Evolutionary conservation across 805 yeast species (phyloP), one percentile per base, ranked within the genome.

Genomic region (Schwanniomyces pseudopolymorphus): DNA sequence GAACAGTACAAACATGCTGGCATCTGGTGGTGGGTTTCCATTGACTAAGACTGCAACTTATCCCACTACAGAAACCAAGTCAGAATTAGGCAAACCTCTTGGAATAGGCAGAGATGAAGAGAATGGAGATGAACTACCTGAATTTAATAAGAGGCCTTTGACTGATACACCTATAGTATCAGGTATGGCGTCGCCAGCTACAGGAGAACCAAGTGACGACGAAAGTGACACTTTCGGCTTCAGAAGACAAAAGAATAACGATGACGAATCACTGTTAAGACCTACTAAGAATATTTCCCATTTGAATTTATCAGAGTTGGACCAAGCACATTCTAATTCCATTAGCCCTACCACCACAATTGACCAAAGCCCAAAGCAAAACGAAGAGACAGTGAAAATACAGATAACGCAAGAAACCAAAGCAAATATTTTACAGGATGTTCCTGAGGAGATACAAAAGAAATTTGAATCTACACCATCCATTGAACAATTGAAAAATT

Each of bases 101-200:
- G 60, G 54, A 22, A 47, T 53, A 24, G 55, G 50, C 11, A 37
- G 47, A 24, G 20, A 24, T 21, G 20, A 22, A 17, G 42, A 36
- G 11, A 33, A 43, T 11, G 42, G 45, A 2, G 51, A 48, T 21
- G 28, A 39, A 21, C 61, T 76, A 38, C 86, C 87, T 0, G 81
- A 71, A 46, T 86, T 86, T 65, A 82, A 85, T 58, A 83, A 80
- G 61, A 70, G 90, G 39, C 94, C 94, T 0, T 67, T 82, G 44
- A 83, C 85, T 37, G 94, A 86, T 57, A 86, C 94, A 0, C 94
- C 94, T 0, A 75, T 83, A 1, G 77, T 77, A 9, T 81, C 86
- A 25, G 70, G 74, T 2, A 69, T 75, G 58, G 67, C 79, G 0
- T 82, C 88, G 0, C 90, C 90, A 0, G 57, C 67, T 5, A 44